Conservation (phyloP, 306 rosid species). For the Comarum palustre region DNA sequence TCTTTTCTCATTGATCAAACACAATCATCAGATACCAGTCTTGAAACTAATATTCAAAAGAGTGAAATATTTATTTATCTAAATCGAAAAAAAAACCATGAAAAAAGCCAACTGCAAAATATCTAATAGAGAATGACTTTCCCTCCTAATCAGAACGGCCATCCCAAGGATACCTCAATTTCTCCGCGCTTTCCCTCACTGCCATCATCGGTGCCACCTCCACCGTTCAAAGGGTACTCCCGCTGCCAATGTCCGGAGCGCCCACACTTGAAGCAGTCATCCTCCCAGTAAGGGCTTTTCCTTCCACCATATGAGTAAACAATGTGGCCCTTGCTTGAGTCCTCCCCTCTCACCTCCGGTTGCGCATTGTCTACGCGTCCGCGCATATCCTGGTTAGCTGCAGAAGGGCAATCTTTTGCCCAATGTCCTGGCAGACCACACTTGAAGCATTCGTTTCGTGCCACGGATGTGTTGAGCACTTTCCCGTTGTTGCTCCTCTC, state of each 20-base stretch:
- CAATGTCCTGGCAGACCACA: neutral
- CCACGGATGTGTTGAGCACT: neutral
- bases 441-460: neutral
- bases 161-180: constrained; percentile 68
- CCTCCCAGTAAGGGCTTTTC: neutral
- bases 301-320: constrained; percentile 1
- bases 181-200: constrained; percentile 13
- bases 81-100: neutral
- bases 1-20: neutral
- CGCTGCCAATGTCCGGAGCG: neutral
- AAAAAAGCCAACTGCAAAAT: neutral
- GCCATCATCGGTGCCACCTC: neutral
- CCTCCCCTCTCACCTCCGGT: neutral
- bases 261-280: constrained; percentile 5
- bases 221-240: constrained; percentile 58
- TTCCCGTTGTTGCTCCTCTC: neutral
- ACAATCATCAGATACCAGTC: neutral
- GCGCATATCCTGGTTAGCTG: neutral
- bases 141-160: constrained; percentile 23
- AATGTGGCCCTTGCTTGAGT: neutral
- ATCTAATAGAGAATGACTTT: neutral
- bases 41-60: neutral
- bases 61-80: neutral
- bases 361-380: neutral
- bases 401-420: constrained; percentile 10